A percentile compares a stretch with the other conserved stretches of the same genome.
phyloP scores from a whole-genome alignment of 257 asterid species.

The Lycium barbarum region DNA sequence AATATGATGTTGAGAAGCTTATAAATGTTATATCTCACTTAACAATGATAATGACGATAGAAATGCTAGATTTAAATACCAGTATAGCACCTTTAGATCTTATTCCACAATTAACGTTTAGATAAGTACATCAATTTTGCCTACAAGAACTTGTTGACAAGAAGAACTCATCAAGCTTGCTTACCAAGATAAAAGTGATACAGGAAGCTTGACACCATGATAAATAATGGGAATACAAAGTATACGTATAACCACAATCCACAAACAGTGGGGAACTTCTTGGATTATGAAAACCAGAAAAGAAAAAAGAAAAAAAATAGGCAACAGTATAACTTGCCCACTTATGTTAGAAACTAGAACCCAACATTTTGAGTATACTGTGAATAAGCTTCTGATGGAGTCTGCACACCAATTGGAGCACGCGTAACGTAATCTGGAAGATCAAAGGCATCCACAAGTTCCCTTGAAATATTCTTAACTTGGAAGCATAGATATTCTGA shows the following conservation, averaged over 20 bases:
- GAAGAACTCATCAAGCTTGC: constrained; percentile 19
- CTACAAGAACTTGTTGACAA: constrained; percentile 3
- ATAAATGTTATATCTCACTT: background rate
- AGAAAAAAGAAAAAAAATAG: too few relatives aligned
- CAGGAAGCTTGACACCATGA: constrained; percentile 25
- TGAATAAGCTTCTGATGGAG: constrained; percentile 71
- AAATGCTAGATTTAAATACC: background rate
- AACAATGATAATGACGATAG: background rate
- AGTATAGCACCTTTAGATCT: background rate
- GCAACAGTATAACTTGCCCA: background rate
- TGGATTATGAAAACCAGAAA: background rate
- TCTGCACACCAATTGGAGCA: constrained; percentile 92
- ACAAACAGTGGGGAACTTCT: background rate
- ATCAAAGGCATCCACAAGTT: constrained; percentile 90
- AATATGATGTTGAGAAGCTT: background rate
- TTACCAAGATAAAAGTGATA: constrained; percentile 21
- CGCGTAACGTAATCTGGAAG: constrained; percentile 91
- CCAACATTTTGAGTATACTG: constrained; percentile 84
- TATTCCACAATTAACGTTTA: background rate
- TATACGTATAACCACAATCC: background rate
- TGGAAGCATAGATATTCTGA: constrained; percentile 83
- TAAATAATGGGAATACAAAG: constrained; percentile 11
- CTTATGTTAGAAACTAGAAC: constrained; percentile 44
- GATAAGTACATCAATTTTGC: background rate
- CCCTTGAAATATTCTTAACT: constrained; percentile 81